Base-by-base conservation (phyloP, 176 grass and related monocot species). In the Carex pumila region DNA sequence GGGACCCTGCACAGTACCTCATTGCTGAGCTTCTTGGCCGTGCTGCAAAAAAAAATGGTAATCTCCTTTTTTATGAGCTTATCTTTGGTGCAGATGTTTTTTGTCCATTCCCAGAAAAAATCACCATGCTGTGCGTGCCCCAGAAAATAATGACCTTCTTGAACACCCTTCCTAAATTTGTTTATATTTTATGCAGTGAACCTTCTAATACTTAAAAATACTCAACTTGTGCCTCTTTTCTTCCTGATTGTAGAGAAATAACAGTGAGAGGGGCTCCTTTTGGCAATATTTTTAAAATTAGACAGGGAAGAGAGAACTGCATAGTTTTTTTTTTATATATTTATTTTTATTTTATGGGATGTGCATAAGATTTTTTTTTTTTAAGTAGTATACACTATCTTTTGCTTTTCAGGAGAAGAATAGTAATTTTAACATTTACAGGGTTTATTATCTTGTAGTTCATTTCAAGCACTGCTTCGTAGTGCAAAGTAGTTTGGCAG, bases 41-140 rank as follows among this genome's bases (percentile, higher is more conserved):
- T 22, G 94, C 94, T 88, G 94, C 94, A 70, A 97, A 97, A 81
- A 92, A 91, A 81, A 97, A 97, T 68, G 94, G 94, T 97, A 18
- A 89, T 85, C 86, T 82, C 60, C 65, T 62, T 80, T 76, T 15
- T 11, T 74, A 52, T 74, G 0, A 71, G 39, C 68, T n/a, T 19
- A 37, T 71, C 32, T 41, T 47, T 71, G 39, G 25, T 50, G 39
- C 2, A 30, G 15, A 43, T 47, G 18, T 47, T 71, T 71, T 39
- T 47, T 71, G n/a, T 19, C 67, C 17, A 47, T 71, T 47, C 3
- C 37, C 19, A 71, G 15, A 71, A 71, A 71, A 43, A 18, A 71
- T 41, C 67, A 71, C 41, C 60, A 62, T 50, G 47, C 10, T 12
- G 47, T 50, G 47, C 47, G 3, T 62, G 60, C 21, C 60, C 19